Evolutionary conservation across 352 stramenopile species (phyloP), one percentile per base, ranked within the genome.

Genomic region (Aphanomyces euteiches): DNA sequence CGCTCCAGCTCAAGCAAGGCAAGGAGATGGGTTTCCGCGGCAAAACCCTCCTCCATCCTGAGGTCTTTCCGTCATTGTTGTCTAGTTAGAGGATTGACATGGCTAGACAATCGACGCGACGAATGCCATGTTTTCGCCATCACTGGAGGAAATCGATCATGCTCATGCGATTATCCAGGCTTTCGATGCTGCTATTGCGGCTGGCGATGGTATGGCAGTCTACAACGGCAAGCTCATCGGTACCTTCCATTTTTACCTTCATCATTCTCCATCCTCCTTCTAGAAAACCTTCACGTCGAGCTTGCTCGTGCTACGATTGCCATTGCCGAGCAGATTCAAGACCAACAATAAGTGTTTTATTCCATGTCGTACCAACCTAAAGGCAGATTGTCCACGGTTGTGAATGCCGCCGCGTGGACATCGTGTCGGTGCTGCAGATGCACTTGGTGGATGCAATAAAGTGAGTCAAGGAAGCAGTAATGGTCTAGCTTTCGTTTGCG

Each of bases 21-120:
- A 75, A 75, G 47, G 73, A 79, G 47, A 72, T 85, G 13, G 78
- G 78, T 28, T 85, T 83, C 50, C 75, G 82, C 45, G 78, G 78
- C n/a, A 85, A 85, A 57, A 81, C 77, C n/a, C 76, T 85, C 7
- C 84, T 85, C 47, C 78, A 85, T 59, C 78, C 77, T 28, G 75
- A 75, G 50, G 63, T 28, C 12, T 38, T 37, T 2, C 43, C 10
- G 28, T 28, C 28, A 28, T 28, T 0, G 28, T 12, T 58, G 50
- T 58, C 50, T 17, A 28, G 28, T 2, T 28, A 69, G 28, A 85
- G 77, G 4, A 73, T 28, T 28, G 28, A 28, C 28, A 28, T 28
- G 28, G 28, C 28, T 0, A 28, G 28, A 28, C 28, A 28, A 28
- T 85, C 21, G 72, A 47, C 10, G 28, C 67, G 7, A 67, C 70